Evolutionary conservation across 2,329 filamentous ascomycete genomes (phyloP).

Genomic region (Ceratocystis alfenasii): DNA sequence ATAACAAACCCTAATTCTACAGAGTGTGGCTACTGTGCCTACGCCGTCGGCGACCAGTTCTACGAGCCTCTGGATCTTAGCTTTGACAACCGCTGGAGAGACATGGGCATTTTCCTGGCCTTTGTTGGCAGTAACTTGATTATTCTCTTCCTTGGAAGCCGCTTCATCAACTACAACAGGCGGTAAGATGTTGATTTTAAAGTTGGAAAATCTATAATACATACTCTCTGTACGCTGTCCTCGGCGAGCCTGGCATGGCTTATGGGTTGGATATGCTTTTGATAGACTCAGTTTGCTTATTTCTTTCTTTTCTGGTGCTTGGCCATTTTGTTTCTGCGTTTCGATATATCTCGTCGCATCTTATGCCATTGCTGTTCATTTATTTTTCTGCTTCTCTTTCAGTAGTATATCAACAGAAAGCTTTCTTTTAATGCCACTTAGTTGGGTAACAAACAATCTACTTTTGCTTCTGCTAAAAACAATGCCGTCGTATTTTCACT

Average conservation of each 20-base stretch:
- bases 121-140: constrained; percentile 70
- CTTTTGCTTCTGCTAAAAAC: no score
- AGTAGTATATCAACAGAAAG: neutral
- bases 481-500: no score
- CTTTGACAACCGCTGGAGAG: constrained; percentile 64
- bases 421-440: neutral
- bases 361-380: neutral
- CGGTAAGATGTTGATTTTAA: constrained; percentile 11
- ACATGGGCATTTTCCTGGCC: constrained; percentile 64
- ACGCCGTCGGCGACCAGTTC: constrained; percentile 68
- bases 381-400: constrained; percentile 8
- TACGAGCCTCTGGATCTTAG: constrained; percentile 54
- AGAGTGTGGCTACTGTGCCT: constrained; percentile 71
- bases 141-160: constrained; percentile 42
- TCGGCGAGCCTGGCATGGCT: neutral
- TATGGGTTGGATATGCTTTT: neutral
- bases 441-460: neutral
- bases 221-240: neutral
- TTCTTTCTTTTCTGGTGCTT: neutral
- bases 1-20: constrained; percentile 51
- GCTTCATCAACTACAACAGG: constrained; percentile 42
- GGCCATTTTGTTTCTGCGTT: neutral
- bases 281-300: neutral
- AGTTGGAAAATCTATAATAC: neutral
- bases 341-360: neutral